Percentiles rank a stretch among this genome's conserved stretches.
phyloP scores from a whole-genome alignment of 225 moss, liverwort and hornwort genomes.

The Antitrichia curtipendula region DNA sequence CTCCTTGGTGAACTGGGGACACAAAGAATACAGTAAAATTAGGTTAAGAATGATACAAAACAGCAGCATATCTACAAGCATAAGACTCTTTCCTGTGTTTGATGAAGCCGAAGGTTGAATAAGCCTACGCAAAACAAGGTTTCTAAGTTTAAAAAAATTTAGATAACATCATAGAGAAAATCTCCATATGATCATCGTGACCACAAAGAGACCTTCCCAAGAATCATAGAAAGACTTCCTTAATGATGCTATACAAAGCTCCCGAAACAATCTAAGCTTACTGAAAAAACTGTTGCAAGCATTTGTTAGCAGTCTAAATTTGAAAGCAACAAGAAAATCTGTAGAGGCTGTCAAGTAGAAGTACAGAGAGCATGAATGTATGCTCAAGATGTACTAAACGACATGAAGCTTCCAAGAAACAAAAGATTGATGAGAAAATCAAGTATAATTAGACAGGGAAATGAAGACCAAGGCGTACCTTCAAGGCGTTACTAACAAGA shows the following conservation, averaged over 20 bases:
- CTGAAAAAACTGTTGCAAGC: neutral
- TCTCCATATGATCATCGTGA: neutral
- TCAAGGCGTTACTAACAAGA: slow-evolving; percentile 75
- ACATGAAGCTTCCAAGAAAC: neutral
- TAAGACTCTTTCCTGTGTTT: neutral
- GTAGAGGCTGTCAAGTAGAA: neutral
- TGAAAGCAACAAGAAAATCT: neutral
- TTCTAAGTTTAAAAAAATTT: too few species aligned
- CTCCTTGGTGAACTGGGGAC: slow-evolving; percentile 68
- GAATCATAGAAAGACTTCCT: neutral
- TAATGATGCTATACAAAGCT: neutral
- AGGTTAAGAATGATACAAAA: neutral
- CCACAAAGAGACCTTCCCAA: neutral
- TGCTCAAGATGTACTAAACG: neutral
- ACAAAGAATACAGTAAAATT: neutral
- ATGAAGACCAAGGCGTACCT: slow-evolving; percentile 14
- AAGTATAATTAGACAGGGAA: neutral
- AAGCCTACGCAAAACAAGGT: neutral
- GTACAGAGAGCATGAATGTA: neutral
- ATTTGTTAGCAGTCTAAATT: neutral
- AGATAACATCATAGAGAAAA: neutral
- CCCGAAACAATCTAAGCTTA: neutral
- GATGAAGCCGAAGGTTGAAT: neutral
- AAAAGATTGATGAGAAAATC: neutral
- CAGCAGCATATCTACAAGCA: neutral